Evolutionary conservation across 2,329 filamentous ascomycete species (phyloP).

Genomic region (Xylariaceae sp.): DNA sequence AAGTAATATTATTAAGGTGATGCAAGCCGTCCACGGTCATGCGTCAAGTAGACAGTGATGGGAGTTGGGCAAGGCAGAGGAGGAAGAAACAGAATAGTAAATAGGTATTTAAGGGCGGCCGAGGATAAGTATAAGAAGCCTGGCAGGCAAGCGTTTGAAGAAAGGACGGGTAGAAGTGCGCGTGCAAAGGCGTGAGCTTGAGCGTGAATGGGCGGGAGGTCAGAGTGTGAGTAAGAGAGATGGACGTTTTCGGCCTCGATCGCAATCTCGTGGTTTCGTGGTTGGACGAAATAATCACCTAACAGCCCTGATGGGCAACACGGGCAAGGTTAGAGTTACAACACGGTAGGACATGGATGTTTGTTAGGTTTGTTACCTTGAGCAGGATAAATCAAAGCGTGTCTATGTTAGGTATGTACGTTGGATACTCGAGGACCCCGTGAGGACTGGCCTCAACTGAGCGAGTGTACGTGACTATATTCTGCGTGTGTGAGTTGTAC

Average conservation of each 20-base stretch:
- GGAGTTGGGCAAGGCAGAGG: background rate
- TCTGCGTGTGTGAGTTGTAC: background rate
- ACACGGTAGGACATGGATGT: slow-evolving; percentile 3
- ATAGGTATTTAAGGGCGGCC: background rate
- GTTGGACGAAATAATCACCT: too few relatives aligned
- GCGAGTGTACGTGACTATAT: slow-evolving; percentile 5
- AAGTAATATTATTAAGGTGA: background rate
- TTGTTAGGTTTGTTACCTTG: too few relatives aligned
- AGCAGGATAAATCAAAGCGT: too few relatives aligned
- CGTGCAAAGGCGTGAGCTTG: slow-evolving; percentile 18
- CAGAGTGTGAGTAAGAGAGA: slow-evolving; percentile 7
- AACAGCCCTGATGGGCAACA: slow-evolving; percentile 4
- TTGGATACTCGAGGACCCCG: slow-evolving; percentile 18
- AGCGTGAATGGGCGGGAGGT: slow-evolving; percentile 25
- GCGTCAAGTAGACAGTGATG: slow-evolving; percentile 2
- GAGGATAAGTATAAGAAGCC: slow-evolving; percentile 3
- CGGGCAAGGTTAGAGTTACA: slow-evolving; percentile 14
- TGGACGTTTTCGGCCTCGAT: slow-evolving; percentile 22
- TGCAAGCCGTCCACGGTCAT: slow-evolving; percentile 15
- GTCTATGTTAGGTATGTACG: slow-evolving; percentile 6
- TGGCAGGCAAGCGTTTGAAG: slow-evolving; percentile 16
- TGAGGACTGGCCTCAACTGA: slow-evolving; percentile 26
- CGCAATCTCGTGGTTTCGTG: slow-evolving; percentile 14
- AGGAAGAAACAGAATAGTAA: background rate
- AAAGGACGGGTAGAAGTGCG: slow-evolving; percentile 19